Evolutionary conservation across 2,329 filamentous ascomycete species (phyloP).

Genomic region (Thielaviopsis euricoi): DNA sequence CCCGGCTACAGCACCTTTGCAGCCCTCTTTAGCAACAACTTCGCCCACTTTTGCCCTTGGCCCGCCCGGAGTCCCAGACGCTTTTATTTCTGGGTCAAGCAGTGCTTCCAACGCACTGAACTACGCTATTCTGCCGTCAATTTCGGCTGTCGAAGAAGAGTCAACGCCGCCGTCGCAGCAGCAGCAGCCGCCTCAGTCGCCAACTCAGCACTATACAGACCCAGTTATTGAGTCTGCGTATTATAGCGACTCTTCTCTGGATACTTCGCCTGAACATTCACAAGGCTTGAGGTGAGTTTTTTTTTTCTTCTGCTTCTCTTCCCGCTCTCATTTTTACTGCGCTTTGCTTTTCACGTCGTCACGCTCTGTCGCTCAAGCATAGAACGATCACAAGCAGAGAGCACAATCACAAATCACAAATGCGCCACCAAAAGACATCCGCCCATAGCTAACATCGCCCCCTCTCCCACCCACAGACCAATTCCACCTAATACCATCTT

Average conservation of each 20-base stretch:
- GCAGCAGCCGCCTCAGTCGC: constrained; percentile 1
- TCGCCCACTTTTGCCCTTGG: background rate
- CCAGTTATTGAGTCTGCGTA: constrained; percentile 4
- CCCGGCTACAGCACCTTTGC: constrained; percentile 8
- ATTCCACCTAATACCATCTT: background rate
- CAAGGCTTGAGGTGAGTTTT: constrained; percentile 1
- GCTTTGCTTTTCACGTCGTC: no score
- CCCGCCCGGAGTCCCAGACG: background rate
- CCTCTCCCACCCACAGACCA: background rate
- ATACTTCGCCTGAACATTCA: constrained; percentile 3
- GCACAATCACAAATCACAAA: no score
- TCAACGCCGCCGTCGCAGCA: background rate
- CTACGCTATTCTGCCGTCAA: background rate
- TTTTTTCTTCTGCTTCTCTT: background rate
- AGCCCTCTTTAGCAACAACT: background rate
- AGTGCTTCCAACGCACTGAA: background rate
- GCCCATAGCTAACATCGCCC: background rate
- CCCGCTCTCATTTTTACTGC: background rate
- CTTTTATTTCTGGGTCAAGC: background rate
- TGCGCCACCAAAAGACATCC: no score
- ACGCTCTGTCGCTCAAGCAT: no score
- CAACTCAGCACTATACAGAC: constrained; percentile 4
- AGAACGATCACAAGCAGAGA: no score
- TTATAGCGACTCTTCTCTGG: constrained; percentile 7
- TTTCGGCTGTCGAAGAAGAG: background rate